Percentiles rank a stretch among this genome's conserved stretches.
phyloP scores from a whole-genome alignment of 768 basidiomycete genomes.

The Auriscalpium orientale region DNA sequence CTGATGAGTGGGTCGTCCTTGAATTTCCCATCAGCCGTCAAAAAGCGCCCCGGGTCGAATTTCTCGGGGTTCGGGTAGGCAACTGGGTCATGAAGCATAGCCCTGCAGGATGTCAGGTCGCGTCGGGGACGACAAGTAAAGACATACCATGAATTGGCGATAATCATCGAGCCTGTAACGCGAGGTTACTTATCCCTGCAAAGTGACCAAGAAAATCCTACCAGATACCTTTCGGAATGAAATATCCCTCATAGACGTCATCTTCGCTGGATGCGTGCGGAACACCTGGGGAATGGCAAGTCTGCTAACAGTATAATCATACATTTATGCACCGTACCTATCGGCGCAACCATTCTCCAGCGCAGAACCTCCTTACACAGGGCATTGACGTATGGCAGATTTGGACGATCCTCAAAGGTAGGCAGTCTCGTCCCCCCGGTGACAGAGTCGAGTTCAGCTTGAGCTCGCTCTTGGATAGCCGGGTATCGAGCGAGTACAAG shows the following conservation, averaged over 20 bases:
- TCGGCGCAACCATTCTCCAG: conserved; percentile 12
- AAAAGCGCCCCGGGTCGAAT: conserved; percentile 12
- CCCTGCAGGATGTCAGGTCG: not conserved
- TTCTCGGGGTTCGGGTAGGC: conserved; percentile 7
- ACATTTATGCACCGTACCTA: not conserved
- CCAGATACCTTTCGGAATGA: conserved; percentile 5
- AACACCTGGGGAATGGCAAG: not conserved
- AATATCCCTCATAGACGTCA: conserved; percentile 1
- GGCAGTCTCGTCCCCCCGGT: conserved; percentile 19
- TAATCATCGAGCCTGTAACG: not conserved
- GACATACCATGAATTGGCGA: conserved; percentile 5
- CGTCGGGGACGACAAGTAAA: not conserved
- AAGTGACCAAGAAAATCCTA: not conserved
- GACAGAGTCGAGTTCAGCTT: conserved; percentile 21
- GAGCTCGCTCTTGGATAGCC: conserved; percentile 19
- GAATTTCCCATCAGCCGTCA: conserved; percentile 4
- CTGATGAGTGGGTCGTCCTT: conserved; percentile 1
- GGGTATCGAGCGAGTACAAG: conserved; percentile 23
- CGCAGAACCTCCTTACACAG: conserved; percentile 19
- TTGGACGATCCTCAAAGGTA: conserved; percentile 17
- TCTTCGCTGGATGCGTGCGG: conserved; percentile 1
- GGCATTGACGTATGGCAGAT: conserved; percentile 21
- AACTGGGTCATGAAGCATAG: conserved; percentile 5
- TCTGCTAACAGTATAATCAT: too few species aligned
- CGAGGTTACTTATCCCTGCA: not conserved